phyloP scores from a whole-genome alignment of 2,329 filamentous ascomycete species.

The Epichloe elymi region DNA sequence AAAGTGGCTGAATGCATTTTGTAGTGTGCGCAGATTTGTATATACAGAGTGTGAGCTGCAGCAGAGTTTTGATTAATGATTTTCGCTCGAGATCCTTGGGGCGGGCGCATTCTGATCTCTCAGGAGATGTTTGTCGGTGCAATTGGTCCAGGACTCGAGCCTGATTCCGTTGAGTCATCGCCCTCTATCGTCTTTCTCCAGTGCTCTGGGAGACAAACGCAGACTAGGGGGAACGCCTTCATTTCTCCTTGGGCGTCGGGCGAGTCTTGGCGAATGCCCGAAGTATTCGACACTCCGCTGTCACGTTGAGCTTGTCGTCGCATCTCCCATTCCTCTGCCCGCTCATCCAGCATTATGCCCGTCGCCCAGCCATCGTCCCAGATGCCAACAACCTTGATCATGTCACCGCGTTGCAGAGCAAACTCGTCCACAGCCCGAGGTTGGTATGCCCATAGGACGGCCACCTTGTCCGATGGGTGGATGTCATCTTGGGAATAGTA shows the following conservation, averaged over 20 bases:
- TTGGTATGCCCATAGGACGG: constrained; percentile 93
- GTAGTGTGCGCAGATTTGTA: constrained; percentile 2
- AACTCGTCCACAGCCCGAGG: constrained; percentile 91
- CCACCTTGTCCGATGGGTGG: constrained; percentile 76
- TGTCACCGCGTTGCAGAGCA: constrained; percentile 82
- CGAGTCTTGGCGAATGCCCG: constrained; percentile 47
- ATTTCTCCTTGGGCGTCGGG: constrained; percentile 63
- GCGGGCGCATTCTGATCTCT: background rate
- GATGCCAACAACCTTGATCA: constrained; percentile 95
- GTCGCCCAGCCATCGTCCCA: constrained; percentile 99
- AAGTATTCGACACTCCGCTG: constrained; percentile 81
- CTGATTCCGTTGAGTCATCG: constrained; percentile 57
- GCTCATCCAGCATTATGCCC: constrained; percentile 68
- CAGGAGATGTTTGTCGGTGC: constrained; percentile 4
- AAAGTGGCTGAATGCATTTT: background rate
- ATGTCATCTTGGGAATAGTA: constrained; percentile 98
- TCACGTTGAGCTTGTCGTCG: constrained; percentile 69
- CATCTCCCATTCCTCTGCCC: constrained; percentile 79
- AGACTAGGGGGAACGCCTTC: constrained; percentile 89
- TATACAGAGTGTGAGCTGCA: constrained; percentile 1
- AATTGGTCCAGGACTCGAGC: constrained; percentile 27
- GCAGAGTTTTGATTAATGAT: background rate
- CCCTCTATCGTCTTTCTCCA: constrained; percentile 96
- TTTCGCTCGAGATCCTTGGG: background rate
- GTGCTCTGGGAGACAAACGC: constrained; percentile 86